phyloP scores from a whole-genome alignment of 1,284 basidiomycete genomes.

The Tetrapyrgos nigripes region DNA sequence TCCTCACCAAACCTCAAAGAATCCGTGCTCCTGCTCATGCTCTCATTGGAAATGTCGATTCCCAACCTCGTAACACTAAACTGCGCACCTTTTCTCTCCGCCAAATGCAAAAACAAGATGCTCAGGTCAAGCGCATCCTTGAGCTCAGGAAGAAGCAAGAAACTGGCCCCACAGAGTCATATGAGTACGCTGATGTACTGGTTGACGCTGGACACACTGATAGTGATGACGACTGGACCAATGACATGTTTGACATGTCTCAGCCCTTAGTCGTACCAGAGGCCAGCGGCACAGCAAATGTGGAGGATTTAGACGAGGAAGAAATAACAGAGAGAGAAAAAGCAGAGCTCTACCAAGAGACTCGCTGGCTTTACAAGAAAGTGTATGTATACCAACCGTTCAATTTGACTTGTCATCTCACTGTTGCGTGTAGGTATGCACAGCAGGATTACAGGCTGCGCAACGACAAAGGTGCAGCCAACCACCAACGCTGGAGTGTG shows the following conservation, averaged over 20 bases:
- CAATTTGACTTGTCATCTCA: neutral
- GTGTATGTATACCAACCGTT: neutral
- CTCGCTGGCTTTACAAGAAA: neutral
- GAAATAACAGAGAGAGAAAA: neutral
- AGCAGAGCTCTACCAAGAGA: neutral
- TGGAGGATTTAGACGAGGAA: neutral
- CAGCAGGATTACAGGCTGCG: neutral
- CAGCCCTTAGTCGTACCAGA: neutral
- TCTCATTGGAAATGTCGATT: neutral
- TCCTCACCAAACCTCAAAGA: neutral
- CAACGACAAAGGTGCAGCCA: neutral
- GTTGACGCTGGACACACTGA: neutral
- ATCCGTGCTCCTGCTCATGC: neutral
- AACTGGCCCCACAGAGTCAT: neutral
- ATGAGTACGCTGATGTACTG: neutral
- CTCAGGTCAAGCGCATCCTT: neutral
- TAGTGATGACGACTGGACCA: neutral
- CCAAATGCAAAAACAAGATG: neutral
- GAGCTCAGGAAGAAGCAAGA: neutral
- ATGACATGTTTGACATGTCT: too few species aligned
- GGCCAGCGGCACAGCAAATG: neutral
- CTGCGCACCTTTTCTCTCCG: neutral
- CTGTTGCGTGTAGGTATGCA: neutral
- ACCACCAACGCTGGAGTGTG: conserved; percentile 2
- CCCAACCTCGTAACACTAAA: neutral